phyloP scores from a whole-genome alignment of 2,329 filamentous ascomycete species.

The Curvularia lunata region DNA sequence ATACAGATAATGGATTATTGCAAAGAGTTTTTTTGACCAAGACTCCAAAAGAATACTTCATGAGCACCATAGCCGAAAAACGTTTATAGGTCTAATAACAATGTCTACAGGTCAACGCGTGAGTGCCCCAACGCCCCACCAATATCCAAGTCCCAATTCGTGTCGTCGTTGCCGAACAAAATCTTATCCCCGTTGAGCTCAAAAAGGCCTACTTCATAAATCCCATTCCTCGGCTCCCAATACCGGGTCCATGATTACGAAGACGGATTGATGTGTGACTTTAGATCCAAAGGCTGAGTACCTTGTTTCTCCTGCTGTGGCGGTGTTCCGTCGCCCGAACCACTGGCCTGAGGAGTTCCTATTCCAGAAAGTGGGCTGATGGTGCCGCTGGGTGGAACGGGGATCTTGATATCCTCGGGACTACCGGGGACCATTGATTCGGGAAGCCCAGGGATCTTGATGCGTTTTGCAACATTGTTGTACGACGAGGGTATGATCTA shows the following conservation, averaged over 20 bases:
- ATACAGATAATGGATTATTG: background rate
- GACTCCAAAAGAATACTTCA: background rate
- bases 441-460: slow-evolving; percentile 77
- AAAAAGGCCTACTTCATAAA: slow-evolving; percentile 4
- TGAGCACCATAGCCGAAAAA: background rate
- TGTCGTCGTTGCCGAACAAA: slow-evolving; percentile 1
- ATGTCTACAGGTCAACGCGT: background rate
- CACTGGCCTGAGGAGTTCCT: slow-evolving; percentile 43
- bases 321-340: slow-evolving; percentile 12
- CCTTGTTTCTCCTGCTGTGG: slow-evolving; percentile 3
- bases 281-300: slow-evolving; percentile 12
- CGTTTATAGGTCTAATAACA: background rate
- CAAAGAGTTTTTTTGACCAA: background rate
- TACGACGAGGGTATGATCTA: slow-evolving; percentile 95
- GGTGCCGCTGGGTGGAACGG: slow-evolving; percentile 66
- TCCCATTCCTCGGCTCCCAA: slow-evolving; percentile 28
- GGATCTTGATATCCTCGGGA: slow-evolving; percentile 81
- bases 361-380: slow-evolving; percentile 54
- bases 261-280: slow-evolving; percentile 15
- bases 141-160: slow-evolving; percentile 1
- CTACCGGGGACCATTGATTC: slow-evolving; percentile 74
- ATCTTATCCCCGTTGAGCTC: background rate
- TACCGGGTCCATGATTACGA: slow-evolving; percentile 19
- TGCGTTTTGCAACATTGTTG: slow-evolving; percentile 91
- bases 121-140: slow-evolving; percentile 1